A percentile compares a stretch with the other conserved stretches of the same genome.
These are phyloP conservation scores for Cordyceps cateniannulata DNA, from an alignment of 2,329 filamentous ascomycete genomes.

Conservation along the genomic window DNA sequence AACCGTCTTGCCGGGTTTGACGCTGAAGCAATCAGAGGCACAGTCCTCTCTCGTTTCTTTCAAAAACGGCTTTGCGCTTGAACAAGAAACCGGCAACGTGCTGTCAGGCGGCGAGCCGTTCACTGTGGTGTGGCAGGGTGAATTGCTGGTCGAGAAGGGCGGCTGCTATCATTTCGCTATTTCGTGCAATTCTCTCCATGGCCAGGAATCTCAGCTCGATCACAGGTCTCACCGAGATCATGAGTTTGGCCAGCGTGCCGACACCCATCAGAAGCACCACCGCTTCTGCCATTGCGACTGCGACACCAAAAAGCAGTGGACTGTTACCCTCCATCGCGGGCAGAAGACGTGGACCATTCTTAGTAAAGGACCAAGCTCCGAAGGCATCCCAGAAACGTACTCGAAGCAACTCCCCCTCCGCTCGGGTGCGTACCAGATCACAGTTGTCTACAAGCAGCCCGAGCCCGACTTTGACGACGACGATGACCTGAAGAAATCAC, in stretches of 20 bases:
- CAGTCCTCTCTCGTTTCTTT: background rate
- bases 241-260: background rate
- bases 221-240: background rate
- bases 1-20: slow-evolving; percentile 1
- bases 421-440: background rate
- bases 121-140: background rate
- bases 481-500: background rate
- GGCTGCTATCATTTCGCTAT: slow-evolving; percentile 8
- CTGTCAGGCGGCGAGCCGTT: slow-evolving; percentile 7
- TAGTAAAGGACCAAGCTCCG: background rate
- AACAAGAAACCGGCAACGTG: background rate
- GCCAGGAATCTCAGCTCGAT: background rate
- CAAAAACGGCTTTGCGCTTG: slow-evolving; percentile 7
- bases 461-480: slow-evolving; percentile 7
- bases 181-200: background rate
- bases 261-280: background rate
- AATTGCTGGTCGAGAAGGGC: background rate
- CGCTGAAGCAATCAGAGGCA: background rate
- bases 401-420: background rate
- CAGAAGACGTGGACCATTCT: slow-evolving; percentile 1
- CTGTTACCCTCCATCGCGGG: background rate
- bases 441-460: background rate
- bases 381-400: background rate
- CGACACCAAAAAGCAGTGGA: background rate
- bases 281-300: background rate